Evolutionary conservation across 306 rosid species (phyloP).

Genomic region (Vigna reflexopilosa): DNA sequence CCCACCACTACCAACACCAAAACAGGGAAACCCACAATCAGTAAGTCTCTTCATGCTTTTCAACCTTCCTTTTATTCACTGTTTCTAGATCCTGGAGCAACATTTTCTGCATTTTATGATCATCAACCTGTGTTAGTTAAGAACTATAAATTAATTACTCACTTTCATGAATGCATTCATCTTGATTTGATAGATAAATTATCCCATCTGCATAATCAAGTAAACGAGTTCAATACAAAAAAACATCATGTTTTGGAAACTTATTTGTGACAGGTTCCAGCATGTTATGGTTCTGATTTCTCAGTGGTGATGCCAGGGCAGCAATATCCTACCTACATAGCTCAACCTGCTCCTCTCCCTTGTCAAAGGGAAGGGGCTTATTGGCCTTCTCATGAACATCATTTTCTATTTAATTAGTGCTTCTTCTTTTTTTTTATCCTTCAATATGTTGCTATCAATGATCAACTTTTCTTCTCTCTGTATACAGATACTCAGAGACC

Average conservation of each 20-base stretch:
- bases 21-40: slow-evolving; percentile 57
- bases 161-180: too few relatives aligned
- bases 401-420: slow-evolving; percentile 57
- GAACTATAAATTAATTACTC: not conserved
- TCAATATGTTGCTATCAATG: slow-evolving; percentile 1
- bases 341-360: slow-evolving; percentile 91
- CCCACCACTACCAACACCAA: slow-evolving; percentile 52
- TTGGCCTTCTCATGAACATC: slow-evolving; percentile 82
- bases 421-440: not conserved
- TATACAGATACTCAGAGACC: slow-evolving; percentile 38
- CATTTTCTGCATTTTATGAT: not conserved
- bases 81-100: not conserved
- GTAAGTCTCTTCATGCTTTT: slow-evolving; percentile 53
- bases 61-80: not conserved
- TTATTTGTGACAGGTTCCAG: slow-evolving; percentile 55
- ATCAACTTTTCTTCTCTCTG: slow-evolving; percentile 25
- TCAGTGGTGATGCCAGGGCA: slow-evolving; percentile 96
- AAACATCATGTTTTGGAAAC: too few relatives aligned
- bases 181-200: not conserved
- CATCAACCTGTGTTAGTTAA: not conserved
- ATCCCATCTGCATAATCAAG: not conserved
- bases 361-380: slow-evolving; percentile 70
- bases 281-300: slow-evolving; percentile 66
- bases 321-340: slow-evolving; percentile 80
- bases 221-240: not conserved